Conservation (phyloP, 2,329 filamentous ascomycete genomes). For the Paecilomyces sp. region DNA sequence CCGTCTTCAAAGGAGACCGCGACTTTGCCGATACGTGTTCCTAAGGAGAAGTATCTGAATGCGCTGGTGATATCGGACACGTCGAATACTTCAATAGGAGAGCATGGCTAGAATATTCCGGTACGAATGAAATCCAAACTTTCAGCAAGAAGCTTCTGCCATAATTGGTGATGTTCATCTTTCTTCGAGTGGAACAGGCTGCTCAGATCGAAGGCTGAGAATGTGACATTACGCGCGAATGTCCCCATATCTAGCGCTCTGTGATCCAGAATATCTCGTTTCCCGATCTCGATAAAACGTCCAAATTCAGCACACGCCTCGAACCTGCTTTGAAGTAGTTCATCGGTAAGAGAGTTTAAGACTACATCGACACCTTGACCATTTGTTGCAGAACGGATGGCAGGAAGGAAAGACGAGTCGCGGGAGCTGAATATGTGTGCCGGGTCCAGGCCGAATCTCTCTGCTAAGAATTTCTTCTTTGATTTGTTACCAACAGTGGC, state of each 20-base stretch:
- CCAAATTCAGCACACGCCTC: constrained; percentile 22
- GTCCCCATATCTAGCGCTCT: not conserved
- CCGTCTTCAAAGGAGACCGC: not conserved
- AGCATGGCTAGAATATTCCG: not conserved
- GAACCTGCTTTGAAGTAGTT: constrained; percentile 6
- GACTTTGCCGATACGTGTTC: not conserved
- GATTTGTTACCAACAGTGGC: not conserved
- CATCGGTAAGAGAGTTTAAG: constrained; percentile 7
- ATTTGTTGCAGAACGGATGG: not conserved
- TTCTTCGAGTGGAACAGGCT: not conserved
- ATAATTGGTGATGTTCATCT: no score
- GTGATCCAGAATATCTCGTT: constrained; percentile 27
- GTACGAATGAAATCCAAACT: not conserved
- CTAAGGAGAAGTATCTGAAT: not conserved
- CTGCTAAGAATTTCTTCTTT: no score
- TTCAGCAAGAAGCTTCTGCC: no score
- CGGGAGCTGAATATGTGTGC: constrained; percentile 5
- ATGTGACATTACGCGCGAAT: not conserved
- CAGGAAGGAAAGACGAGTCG: not conserved
- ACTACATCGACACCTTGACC: constrained; percentile 4
- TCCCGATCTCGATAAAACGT: constrained; percentile 40
- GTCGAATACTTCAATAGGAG: not conserved
- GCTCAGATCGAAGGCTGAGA: not conserved
- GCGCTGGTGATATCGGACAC: not conserved
- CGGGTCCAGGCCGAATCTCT: not conserved